Percentiles rank a stretch among this genome's conserved stretches.
These are phyloP conservation scores for Thielaviopsis cerberus DNA, from an alignment of 2,329 filamentous ascomycete genomes.

Conservation along the genomic window DNA sequence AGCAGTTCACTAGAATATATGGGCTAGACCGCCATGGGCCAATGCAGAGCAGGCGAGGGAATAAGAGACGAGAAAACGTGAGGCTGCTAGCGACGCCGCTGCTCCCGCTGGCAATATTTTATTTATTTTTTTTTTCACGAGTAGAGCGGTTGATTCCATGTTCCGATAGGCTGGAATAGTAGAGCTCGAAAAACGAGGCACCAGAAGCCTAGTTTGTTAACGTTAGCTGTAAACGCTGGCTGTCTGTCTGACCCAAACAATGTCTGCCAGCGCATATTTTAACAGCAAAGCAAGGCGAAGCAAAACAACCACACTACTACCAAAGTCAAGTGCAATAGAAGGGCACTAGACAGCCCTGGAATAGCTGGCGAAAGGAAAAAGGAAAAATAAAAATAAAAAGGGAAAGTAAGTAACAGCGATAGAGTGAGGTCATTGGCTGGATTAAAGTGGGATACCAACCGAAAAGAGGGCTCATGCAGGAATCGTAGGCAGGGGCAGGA, in stretches of 20 bases:
- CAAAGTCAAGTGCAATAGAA: not conserved
- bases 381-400: no score
- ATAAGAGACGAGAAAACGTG: not conserved
- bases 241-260: not conserved
- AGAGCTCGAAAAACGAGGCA: not conserved
- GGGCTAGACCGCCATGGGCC: not conserved
- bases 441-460: not conserved
- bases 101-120: no score
- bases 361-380: no score
- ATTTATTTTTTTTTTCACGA: no score
- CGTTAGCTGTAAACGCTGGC: not conserved
- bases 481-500: not conserved
- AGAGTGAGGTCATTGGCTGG: not conserved
- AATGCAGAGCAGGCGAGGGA: not conserved
- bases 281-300: not conserved
- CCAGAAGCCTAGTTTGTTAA: no score
- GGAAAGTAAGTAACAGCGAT: not conserved
- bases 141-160: not conserved
- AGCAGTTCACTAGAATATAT: no score
- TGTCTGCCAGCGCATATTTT: not conserved
- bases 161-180: no score
- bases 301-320: not conserved
- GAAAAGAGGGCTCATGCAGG: not conserved
- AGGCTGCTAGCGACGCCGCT: not conserved
- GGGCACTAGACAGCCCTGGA: no score